Evolutionary conservation across 2,329 filamentous ascomycete species (phyloP).

Genomic region (Penicillium sp.): DNA sequence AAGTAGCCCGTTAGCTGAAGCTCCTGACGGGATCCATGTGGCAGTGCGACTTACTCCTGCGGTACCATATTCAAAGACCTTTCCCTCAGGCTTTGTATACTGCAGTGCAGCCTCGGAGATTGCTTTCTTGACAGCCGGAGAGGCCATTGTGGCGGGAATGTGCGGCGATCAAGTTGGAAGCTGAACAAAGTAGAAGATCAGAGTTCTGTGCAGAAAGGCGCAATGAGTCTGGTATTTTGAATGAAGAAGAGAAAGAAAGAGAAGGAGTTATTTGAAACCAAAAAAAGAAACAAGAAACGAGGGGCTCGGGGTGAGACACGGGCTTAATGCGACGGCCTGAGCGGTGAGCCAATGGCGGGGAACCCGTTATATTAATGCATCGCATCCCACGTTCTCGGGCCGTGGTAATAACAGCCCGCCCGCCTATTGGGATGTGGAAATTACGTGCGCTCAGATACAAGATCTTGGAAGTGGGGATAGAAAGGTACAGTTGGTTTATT

Average conservation of each 20-base stretch:
- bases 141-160: conserved; percentile 41
- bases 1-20: conserved; percentile 15
- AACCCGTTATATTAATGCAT: not conserved
- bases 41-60: conserved; percentile 55
- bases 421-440: conserved; percentile 11
- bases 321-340: conserved; percentile 26
- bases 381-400: not conserved
- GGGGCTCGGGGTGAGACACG: conserved; percentile 23
- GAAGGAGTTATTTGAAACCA: conserved; percentile 16
- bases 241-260: conserved; percentile 2
- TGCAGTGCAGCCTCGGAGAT: conserved; percentile 50
- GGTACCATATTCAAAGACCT: conserved; percentile 60
- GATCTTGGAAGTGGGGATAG: conserved; percentile 2
- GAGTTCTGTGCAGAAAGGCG: not conserved
- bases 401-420: conserved; percentile 16
- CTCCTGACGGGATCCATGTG: not conserved
- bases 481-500: not conserved
- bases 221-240: not conserved
- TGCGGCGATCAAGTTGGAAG: conserved; percentile 8
- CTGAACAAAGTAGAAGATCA: not conserved
- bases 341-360: conserved; percentile 24
- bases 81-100: conserved; percentile 51
- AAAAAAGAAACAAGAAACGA: conserved; percentile 24
- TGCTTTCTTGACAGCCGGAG: conserved; percentile 42
- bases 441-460: conserved; percentile 4